A percentile compares a stretch with the other conserved stretches of the same genome.
Evolutionary conservation across 768 basidiomycete genomes (phyloP).

Genomic region (Xanthoconium purpureum): DNA sequence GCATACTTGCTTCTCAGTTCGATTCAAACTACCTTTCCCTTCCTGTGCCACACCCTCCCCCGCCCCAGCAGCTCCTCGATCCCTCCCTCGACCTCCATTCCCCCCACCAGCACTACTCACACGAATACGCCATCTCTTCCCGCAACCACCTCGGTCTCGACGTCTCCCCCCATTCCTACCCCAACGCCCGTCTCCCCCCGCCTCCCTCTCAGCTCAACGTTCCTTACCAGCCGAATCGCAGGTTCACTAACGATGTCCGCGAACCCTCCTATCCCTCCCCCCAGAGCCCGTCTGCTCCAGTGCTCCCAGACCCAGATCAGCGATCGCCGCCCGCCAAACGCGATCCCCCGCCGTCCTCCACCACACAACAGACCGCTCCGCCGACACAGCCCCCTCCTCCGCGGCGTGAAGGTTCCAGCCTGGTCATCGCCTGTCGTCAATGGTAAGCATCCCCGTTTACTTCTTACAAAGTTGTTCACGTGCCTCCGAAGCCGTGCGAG

Average conservation of each 20-base stretch:
- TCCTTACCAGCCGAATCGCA: conserved; percentile 28
- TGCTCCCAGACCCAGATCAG: conserved; percentile 24
- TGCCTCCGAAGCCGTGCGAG: conserved; percentile 63
- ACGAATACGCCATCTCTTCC: conserved; percentile 35
- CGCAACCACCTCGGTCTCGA: conserved; percentile 49
- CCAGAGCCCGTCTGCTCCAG: conserved; percentile 15
- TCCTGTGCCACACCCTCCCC: conserved; percentile 21
- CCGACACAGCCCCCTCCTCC: conserved; percentile 25
- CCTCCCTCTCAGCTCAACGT: conserved; percentile 25
- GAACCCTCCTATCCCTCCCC: conserved; percentile 39
- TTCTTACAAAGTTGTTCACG: conserved; percentile 29
- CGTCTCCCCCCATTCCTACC: conserved; percentile 39
- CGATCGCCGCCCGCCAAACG: conserved; percentile 40
- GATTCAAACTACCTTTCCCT: conserved; percentile 43
- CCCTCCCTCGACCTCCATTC: conserved; percentile 42
- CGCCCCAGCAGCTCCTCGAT: conserved; percentile 41
- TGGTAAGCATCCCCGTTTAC: conserved; percentile 52
- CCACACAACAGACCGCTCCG: conserved; percentile 20
- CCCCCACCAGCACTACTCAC: conserved; percentile 35
- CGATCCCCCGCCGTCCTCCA: conserved; percentile 42
- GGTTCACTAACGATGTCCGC: conserved; percentile 36
- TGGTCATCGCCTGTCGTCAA: conserved; percentile 82
- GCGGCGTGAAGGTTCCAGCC: conserved; percentile 59
- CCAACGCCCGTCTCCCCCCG: conserved; percentile 42
- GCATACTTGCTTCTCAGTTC: conserved; percentile 50